Evolutionary conservation across 164 flowering plant species (phyloP).

Genomic region (Stephania japonica): DNA sequence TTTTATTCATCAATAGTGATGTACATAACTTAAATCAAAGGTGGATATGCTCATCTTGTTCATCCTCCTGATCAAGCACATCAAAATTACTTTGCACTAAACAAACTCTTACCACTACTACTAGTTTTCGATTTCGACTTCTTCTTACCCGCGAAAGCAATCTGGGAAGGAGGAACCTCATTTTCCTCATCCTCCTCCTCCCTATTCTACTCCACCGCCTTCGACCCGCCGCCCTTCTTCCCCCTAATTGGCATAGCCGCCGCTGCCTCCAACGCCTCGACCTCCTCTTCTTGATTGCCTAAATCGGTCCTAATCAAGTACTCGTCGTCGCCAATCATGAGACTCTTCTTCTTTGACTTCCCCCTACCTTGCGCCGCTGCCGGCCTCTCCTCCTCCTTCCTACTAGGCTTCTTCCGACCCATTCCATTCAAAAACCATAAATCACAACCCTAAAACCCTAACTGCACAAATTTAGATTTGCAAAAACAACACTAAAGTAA

Average conservation of each 20-base stretch:
- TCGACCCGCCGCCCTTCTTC: constrained; percentile 30
- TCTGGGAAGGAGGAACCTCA: not conserved
- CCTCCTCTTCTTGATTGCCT: constrained; percentile 20
- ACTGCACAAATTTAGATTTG: not conserved
- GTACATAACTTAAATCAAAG: too few species aligned
- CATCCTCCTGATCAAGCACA: not conserved
- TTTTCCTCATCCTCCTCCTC: constrained; percentile 11
- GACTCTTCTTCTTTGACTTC: constrained; percentile 63
- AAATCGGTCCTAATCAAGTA: constrained; percentile 56
- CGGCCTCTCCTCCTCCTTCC: constrained; percentile 40
- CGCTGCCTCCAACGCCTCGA: constrained; percentile 30
- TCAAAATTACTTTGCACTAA: not conserved
- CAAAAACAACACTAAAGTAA: not conserved
- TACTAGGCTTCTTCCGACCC: constrained; percentile 63
- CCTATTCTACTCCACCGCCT: not conserved
- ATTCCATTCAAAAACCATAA: constrained; percentile 17
- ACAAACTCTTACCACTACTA: not conserved
- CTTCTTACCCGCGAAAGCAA: constrained; percentile 11
- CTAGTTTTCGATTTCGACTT: constrained; percentile 18
- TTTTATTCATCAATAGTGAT: too few species aligned
- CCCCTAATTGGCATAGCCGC: constrained; percentile 24
- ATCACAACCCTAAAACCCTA: constrained; percentile 6
- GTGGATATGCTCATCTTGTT: not conserved
- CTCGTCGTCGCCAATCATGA: constrained; percentile 68
- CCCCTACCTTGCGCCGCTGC: constrained; percentile 19